Evolutionary conservation across 805 yeast species (phyloP).

Genomic region (Barnettozyma sucrosica): DNA sequence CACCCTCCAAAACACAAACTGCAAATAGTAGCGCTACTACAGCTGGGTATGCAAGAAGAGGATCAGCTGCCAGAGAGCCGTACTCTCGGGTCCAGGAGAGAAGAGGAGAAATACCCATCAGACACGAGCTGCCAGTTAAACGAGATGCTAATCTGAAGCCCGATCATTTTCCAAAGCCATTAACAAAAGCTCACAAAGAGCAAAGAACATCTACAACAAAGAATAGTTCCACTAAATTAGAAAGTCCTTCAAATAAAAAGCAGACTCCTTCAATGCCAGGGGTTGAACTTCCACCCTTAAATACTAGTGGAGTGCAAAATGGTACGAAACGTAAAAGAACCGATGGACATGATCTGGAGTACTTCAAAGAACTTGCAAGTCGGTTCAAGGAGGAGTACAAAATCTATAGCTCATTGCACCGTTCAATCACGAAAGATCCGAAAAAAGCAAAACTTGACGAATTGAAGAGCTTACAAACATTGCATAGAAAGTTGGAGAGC

Average conservation of each 20-base stretch:
- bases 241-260: neutral
- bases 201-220: neutral
- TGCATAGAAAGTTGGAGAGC: slow-evolving; percentile 45
- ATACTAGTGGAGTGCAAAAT: neutral
- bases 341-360: slow-evolving; percentile 24
- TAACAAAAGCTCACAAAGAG: neutral
- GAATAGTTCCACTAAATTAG: neutral
- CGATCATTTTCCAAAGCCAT: neutral
- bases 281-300: neutral
- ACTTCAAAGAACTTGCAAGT: slow-evolving; percentile 38
- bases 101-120: neutral
- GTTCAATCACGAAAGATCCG: slow-evolving; percentile 14
- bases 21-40: neutral
- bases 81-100: neutral
- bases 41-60: neutral
- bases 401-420: slow-evolving; percentile 45
- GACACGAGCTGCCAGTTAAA: neutral
- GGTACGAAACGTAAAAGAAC: slow-evolving; percentile 11
- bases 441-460: slow-evolving; percentile 4
- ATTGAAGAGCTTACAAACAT: slow-evolving; percentile 37
- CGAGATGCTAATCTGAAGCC: neutral
- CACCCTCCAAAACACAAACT: neutral
- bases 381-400: slow-evolving; percentile 43
- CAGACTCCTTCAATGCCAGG: neutral
- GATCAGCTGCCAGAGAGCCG: neutral